Percentiles rank a stretch among this genome's conserved stretches.
These are phyloP conservation scores for Tylopilus orsonianus DNA, from an alignment of 1,284 basidiomycete genomes.

Conservation along the genomic window DNA sequence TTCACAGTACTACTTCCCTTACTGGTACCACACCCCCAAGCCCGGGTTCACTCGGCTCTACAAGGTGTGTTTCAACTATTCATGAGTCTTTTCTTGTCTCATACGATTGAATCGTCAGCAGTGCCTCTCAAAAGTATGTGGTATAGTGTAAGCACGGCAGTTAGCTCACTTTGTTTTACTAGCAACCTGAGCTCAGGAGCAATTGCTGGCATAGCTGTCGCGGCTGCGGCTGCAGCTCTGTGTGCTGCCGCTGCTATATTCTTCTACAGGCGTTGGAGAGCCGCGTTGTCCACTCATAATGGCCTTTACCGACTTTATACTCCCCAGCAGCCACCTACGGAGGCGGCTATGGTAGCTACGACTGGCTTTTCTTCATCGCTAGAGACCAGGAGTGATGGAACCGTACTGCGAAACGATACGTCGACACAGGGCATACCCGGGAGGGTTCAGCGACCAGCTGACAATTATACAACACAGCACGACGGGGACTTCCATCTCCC, in stretches of 20 bases:
- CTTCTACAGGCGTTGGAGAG: constrained; percentile 34
- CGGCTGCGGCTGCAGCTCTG: constrained; percentile 17
- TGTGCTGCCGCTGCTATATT: constrained; percentile 19
- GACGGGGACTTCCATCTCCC: neutral
- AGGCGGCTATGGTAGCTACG: neutral
- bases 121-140: constrained; percentile 18
- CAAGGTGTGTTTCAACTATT: constrained; percentile 6
- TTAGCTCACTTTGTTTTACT: constrained; percentile 2
- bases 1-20: constrained; percentile 3
- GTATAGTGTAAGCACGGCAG: neutral
- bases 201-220: constrained; percentile 28
- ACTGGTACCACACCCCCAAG: neutral
- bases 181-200: constrained; percentile 27
- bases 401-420: constrained; percentile 11
- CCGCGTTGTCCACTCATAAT: constrained; percentile 14
- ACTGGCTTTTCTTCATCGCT: constrained; percentile 22
- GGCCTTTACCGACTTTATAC: constrained; percentile 14
- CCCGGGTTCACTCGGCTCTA: neutral
- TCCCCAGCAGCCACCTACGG: constrained; percentile 12
- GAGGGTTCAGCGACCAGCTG: constrained; percentile 9
- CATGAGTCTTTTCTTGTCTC: constrained; percentile 1
- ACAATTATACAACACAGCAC: constrained; percentile 1
- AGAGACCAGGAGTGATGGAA: constrained; percentile 17
- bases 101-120: neutral
- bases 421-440: neutral